phyloP scores from a whole-genome alignment of 2,329 filamentous ascomycete genomes.

The Aureobasidium leucospermi region DNA sequence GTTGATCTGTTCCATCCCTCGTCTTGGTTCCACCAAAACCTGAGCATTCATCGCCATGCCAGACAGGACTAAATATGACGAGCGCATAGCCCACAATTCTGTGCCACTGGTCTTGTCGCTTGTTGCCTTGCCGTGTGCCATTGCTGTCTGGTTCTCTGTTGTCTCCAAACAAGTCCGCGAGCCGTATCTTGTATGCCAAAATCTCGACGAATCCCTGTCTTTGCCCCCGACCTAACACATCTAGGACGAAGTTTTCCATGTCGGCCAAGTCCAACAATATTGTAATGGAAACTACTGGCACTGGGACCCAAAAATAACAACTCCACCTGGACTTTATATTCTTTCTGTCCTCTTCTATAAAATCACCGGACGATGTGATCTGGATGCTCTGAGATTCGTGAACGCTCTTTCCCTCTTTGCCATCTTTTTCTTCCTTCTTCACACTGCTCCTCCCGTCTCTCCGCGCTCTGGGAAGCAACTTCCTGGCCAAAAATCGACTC shows the following conservation, averaged over 20 bases:
- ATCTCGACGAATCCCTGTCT: slow-evolving; percentile 8
- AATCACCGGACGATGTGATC: slow-evolving; percentile 33
- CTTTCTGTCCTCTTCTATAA: slow-evolving; percentile 32
- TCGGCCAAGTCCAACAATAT: slow-evolving; percentile 85
- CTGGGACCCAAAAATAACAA: slow-evolving; percentile 98
- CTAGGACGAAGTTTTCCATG: slow-evolving; percentile 81
- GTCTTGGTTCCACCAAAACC: neutral
- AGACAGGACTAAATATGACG: neutral
- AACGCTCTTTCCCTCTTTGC: slow-evolving; percentile 33
- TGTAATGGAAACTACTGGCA: slow-evolving; percentile 64
- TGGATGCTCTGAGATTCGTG: slow-evolving; percentile 30
- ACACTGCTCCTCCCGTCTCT: slow-evolving; percentile 11
- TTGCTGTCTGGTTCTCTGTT: slow-evolving; percentile 22
- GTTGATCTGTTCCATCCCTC: neutral
- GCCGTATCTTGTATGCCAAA: slow-evolving; percentile 50
- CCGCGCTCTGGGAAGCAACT: slow-evolving; percentile 1
- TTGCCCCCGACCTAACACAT: neutral
- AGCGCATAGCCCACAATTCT: neutral
- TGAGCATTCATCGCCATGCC: neutral
- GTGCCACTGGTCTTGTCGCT: neutral
- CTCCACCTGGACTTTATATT: slow-evolving; percentile 70
- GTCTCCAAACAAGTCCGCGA: slow-evolving; percentile 46
- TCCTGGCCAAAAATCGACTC: neutral
- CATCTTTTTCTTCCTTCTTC: slow-evolving; percentile 24
- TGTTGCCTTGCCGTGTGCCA: neutral